Conservation (phyloP, 2,329 filamentous ascomycete genomes). For the Polychaeton citri region DNA sequence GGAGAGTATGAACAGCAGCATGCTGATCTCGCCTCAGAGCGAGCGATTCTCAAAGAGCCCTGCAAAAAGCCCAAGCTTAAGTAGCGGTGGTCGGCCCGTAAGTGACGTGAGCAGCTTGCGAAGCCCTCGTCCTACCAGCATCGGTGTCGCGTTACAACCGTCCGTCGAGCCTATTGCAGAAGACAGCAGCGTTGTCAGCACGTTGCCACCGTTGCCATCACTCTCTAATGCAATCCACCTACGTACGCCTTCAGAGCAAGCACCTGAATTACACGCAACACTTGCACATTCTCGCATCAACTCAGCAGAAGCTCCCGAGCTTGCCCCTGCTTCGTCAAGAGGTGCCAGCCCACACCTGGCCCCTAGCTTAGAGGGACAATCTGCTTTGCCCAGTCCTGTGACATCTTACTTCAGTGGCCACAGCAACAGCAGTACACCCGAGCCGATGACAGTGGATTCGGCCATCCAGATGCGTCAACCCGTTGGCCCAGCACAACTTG, state of each 20-base stretch:
- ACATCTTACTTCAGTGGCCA: not conserved
- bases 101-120: not conserved
- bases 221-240: not conserved
- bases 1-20: not conserved
- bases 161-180: not conserved
- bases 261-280: not conserved
- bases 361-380: not conserved
- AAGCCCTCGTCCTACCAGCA: not conserved
- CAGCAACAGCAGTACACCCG: not conserved
- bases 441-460: not conserved
- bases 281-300: not conserved
- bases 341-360: not conserved
- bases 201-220: not conserved
- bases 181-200: not conserved
- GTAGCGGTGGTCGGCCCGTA: not conserved
- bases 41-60: not conserved
- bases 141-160: not conserved
- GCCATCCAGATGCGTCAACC: not conserved
- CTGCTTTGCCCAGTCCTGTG: not conserved
- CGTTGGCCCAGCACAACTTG: not conserved
- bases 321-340: not conserved
- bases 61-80: not conserved
- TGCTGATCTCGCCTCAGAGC: not conserved
- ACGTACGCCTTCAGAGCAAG: not conserved
- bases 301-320: not conserved